Base-by-base conservation (phyloP, 2,329 filamentous ascomycete genomes). In the Microthyrium microscopicum region DNA sequence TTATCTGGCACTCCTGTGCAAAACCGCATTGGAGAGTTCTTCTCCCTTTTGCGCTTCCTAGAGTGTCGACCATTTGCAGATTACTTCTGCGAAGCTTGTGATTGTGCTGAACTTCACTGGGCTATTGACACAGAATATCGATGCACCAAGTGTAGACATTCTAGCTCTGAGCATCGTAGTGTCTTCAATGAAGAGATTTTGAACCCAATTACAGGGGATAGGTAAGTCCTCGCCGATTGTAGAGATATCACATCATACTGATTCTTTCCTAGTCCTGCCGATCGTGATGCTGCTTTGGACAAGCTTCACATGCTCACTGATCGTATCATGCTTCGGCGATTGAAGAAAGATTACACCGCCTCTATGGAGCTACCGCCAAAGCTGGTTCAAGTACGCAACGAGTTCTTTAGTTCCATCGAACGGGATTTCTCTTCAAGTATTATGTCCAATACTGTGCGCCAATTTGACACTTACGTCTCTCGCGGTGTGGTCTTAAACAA, bases 301-400 rank as follows among this genome's bases (percentile, higher is more conserved):
- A 94, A 92, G 56, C 66, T 98, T 33, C 80, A 84, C 26, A 64
- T 92, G 39, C 73, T 98, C 50, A 93, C 87, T 0, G 80, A 85
- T 41, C 76, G 82, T 19, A 87, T 98, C 53, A 98, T 98, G 89
- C 65, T 95, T 40, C 79, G 89, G 35, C 83, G 89, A 21, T 70
- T 93, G 53, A 98, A 98, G 63, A 80, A 78, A 43, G 84, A 98
- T 47, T 75, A 95, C 47, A 92, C 82, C 13, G 75, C 87, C 39
- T 79, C 85, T 0, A 93, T 98, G 84, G 89, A 95, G 51, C 68
- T 98, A 20, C 89, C 89, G 1, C 81, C 91, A 33, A 98, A 95
- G 59, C 81, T 94, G 47, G 77, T 95, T 33, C 71, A 83, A 37
- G 74, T 98, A 26, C 79, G 92, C 49, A 81, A 87, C 33, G 85